Conservation (phyloP, 768 basidiomycete genomes). For the Leucocoprinus sp. region DNA sequence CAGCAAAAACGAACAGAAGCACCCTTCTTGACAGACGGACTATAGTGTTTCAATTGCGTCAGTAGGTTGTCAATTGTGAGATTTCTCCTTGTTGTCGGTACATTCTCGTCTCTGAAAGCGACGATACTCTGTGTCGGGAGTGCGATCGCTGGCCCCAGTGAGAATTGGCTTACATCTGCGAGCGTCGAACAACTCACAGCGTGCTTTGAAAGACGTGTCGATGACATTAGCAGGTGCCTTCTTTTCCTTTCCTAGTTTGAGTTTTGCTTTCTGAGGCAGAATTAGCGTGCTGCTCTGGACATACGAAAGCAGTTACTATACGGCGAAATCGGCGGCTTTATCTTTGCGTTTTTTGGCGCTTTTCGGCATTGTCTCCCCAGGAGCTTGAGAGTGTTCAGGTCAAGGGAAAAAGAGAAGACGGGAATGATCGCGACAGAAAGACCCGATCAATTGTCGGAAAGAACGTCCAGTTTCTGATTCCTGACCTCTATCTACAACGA, state of each 20-base stretch:
- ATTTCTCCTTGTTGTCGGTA: conserved; percentile 70
- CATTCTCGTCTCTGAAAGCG: conserved; percentile 40
- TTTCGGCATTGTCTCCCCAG: conserved; percentile 63
- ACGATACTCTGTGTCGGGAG: conserved; percentile 80
- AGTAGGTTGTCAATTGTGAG: conserved; percentile 72
- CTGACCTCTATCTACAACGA: too few relatives aligned
- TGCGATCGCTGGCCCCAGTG: conserved; percentile 62
- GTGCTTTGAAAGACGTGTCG: conserved; percentile 93
- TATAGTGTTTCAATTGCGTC: conserved; percentile 78
- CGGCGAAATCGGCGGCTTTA: conserved; percentile 82
- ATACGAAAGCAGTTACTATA: conserved; percentile 22
- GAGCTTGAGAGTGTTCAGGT: background rate
- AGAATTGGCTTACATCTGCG: conserved; percentile 11
- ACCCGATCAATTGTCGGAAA: conserved; percentile 5
- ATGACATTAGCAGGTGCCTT: conserved; percentile 73
- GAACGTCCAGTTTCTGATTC: too few relatives aligned
- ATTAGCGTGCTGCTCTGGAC: background rate
- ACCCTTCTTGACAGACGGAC: conserved; percentile 68
- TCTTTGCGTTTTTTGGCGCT: conserved; percentile 81
- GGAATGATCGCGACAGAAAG: background rate
- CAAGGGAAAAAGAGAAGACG: background rate
- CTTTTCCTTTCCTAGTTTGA: conserved; percentile 96
- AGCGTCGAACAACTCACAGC: conserved; percentile 50
- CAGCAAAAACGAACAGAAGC: conserved; percentile 2
- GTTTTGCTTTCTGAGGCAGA: conserved; percentile 75